These are phyloP conservation scores for Tremellales sp. DNA, from an alignment of 1,284 basidiomycete genomes.

Conservation along the genomic window DNA sequence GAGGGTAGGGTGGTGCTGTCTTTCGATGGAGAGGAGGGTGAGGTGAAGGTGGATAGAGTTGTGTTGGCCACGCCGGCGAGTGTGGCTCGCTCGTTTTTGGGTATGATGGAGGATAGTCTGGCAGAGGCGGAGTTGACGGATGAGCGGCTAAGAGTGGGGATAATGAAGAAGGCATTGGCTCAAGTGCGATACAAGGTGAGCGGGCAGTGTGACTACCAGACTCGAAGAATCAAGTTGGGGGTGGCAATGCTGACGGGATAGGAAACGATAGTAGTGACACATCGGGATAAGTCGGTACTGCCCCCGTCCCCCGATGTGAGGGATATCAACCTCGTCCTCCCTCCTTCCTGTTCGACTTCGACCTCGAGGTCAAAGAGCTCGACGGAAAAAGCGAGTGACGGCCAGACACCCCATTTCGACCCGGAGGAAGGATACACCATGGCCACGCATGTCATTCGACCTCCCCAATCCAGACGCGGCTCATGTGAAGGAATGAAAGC, in stretches of 20 bases:
- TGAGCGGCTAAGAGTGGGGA: conserved; percentile 15
- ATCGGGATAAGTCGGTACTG: conserved; percentile 59
- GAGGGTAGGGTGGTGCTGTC: background rate
- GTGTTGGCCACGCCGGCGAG: conserved; percentile 68
- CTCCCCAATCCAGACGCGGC: conserved; percentile 17
- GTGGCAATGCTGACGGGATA: conserved; percentile 6
- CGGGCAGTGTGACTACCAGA: too few species aligned
- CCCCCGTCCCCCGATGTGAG: conserved; percentile 57
- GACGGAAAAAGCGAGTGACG: background rate
- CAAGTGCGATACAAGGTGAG: conserved; percentile 40
- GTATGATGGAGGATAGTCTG: conserved; percentile 20
- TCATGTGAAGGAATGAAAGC: background rate
- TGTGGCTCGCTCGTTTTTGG: conserved; percentile 51
- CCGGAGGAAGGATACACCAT: conserved; percentile 53
- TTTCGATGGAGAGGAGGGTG: conserved; percentile 7
- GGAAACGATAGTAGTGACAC: conserved; percentile 62
- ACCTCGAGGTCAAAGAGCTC: background rate
- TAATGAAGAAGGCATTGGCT: conserved; percentile 29
- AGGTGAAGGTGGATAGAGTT: conserved; percentile 57
- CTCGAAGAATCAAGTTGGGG: too few species aligned
- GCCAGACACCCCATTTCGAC: background rate
- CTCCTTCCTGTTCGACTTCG: conserved; percentile 11
- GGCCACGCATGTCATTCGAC: conserved; percentile 59
- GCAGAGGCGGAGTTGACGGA: conserved; percentile 9
- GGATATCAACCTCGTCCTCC: conserved; percentile 61